Percentiles rank a stretch among this genome's conserved stretches.
Evolutionary conservation across 345 rosid species (phyloP).

Genomic region (Linum trigynum): DNA sequence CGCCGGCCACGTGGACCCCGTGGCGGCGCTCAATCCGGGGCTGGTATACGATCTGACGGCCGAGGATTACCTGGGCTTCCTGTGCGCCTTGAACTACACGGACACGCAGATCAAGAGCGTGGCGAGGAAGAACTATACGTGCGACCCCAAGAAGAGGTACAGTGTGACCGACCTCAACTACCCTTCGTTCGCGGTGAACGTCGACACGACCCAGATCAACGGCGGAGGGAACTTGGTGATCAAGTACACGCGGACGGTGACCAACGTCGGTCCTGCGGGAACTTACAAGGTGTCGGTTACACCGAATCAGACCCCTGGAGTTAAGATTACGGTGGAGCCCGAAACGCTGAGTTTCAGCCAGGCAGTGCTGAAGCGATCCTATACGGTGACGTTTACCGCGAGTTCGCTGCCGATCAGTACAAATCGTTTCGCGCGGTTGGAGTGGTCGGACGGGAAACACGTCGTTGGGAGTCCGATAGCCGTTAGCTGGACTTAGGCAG

Average conservation of each 20-base stretch:
- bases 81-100: constrained; percentile 24
- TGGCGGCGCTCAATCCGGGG: constrained; percentile 22
- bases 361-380: constrained; percentile 58
- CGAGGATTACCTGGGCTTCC: constrained; percentile 22
- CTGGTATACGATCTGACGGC: constrained; percentile 19
- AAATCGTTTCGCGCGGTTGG: constrained; percentile 20
- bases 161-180: constrained; percentile 19
- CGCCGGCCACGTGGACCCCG: constrained; percentile 25
- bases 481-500: constrained; percentile 49
- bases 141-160: constrained; percentile 15
- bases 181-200: constrained; percentile 22
- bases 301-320: constrained; percentile 23
- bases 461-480: constrained; percentile 22
- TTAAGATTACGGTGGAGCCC: constrained; percentile 61
- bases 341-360: constrained; percentile 39
- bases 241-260: constrained; percentile 34
- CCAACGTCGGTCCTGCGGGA: constrained; percentile 20
- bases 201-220: constrained; percentile 6
- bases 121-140: constrained; percentile 14
- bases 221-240: constrained; percentile 16
- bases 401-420: constrained; percentile 31
- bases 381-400: constrained; percentile 54
- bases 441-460: constrained; percentile 25
- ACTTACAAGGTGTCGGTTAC: constrained; percentile 39
- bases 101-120: constrained; percentile 14